These are phyloP conservation scores for Nakazawaea siamensis DNA, from an alignment of 805 yeast genomes.

Conservation along the genomic window DNA sequence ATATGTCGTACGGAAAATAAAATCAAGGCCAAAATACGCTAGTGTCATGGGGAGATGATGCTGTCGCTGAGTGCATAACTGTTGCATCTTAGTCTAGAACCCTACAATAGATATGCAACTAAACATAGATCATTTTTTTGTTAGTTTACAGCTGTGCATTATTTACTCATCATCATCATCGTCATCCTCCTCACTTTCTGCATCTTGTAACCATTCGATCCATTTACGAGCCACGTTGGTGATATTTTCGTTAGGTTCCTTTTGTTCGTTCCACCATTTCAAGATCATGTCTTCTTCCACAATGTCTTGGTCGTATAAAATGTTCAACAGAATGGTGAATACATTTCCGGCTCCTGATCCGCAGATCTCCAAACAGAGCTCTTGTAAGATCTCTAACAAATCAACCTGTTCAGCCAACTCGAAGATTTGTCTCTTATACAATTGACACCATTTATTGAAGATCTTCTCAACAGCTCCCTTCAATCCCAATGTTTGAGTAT, in stretches of 20 bases:
- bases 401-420: constrained; percentile 73
- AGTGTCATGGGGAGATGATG: too few relatives aligned
- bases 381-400: constrained; percentile 45
- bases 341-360: constrained; percentile 41
- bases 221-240: constrained; percentile 53
- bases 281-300: constrained; percentile 74
- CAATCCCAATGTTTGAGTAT: constrained; percentile 68
- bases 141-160: too few relatives aligned
- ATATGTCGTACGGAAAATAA: too few relatives aligned
- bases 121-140: too few relatives aligned
- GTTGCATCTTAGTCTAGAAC: too few relatives aligned
- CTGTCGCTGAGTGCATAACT: too few relatives aligned
- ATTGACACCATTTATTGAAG: constrained; percentile 72
- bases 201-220: constrained; percentile 82
- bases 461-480: constrained; percentile 73
- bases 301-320: constrained; percentile 75
- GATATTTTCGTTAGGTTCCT: constrained; percentile 37
- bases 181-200: constrained; percentile 50
- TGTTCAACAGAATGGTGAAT: constrained; percentile 42
- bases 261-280: constrained; percentile 68
- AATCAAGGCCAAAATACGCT: too few relatives aligned
- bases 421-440: constrained; percentile 81
- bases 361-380: constrained; percentile 32
- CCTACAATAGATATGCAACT: too few relatives aligned
- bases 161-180: constrained; percentile 15